Percentiles rank a stretch among this genome's conserved stretches.
Conservation (phyloP, 495 filamentous ascomycete genomes). For the Hypoxylon crocopeplum region DNA sequence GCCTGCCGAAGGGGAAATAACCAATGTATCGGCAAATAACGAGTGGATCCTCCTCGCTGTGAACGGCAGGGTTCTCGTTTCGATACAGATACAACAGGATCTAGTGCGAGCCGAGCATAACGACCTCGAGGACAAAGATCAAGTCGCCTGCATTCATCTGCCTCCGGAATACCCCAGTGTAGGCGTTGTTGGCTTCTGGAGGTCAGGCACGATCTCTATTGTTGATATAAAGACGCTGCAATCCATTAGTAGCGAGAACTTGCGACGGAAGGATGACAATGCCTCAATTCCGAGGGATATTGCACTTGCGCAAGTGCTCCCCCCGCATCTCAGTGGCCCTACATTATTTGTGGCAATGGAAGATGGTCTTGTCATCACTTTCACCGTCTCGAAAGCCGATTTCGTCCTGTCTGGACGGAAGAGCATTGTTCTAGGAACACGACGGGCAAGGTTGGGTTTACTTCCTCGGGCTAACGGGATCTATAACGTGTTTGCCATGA, state of each 20-base stretch:
- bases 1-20: conserved; percentile 68
- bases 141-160: conserved; percentile 81
- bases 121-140: conserved; percentile 66
- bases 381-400: conserved; percentile 66
- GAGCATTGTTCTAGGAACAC: conserved; percentile 83
- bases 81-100: conserved; percentile 66
- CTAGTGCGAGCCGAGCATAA: conserved; percentile 64
- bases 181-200: conserved; percentile 86
- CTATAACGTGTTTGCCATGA: conserved; percentile 89
- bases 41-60: conserved; percentile 72
- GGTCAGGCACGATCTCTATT: conserved; percentile 74
- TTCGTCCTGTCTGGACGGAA: conserved; percentile 73
- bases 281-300: conserved; percentile 84
- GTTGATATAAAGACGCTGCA: conserved; percentile 69
- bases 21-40: conserved; percentile 76
- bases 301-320: conserved; percentile 75
- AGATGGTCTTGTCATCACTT: conserved; percentile 90
- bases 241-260: conserved; percentile 50
- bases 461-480: conserved; percentile 68
- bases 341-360: conserved; percentile 94
- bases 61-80: conserved; percentile 70
- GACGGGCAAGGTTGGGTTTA: conserved; percentile 79
- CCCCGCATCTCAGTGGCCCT: conserved; percentile 54
- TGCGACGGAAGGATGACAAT: conserved; percentile 65
- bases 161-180: conserved; percentile 51